Evolutionary conservation across 228 moss, liverwort and hornwort genomes (phyloP), one percentile per base, ranked within the genome.

Genomic region (Sphagnum magellanicum): DNA sequence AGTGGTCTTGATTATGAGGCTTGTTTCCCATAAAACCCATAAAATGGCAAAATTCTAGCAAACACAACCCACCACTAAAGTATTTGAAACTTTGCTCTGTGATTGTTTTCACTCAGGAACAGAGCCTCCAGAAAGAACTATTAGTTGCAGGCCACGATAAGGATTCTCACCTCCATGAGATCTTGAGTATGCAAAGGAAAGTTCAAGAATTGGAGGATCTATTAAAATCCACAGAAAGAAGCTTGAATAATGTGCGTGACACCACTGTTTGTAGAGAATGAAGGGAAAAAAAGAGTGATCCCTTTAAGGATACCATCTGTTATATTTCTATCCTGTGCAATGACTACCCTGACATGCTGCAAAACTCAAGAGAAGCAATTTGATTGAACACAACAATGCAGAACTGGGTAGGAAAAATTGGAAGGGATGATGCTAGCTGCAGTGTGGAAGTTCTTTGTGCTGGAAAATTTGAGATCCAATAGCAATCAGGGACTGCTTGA

Each of bases 401-500:
- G 59, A 11, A 2, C 11, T 15, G 15, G 11, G 11, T 59, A 11
- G 59, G 59, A 11, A 59, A 11, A 59, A 11, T 15, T 15, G 59
- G 11, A 59, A 11, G 59, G 11, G 11, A 11, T 15, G 59, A 11
- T 59, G 11, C 59, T 11, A 59, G 15, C 12, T 59, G 59, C 15
- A 11, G 11, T 59, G 6, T 60, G 6, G 47, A 52, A 47, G n/a
- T 51, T 64, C 57, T 15, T 17, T 74, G 71, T 71, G 64, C 68
- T 71, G 65, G 52, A n/a, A 50, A 68, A 64, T 64, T 17, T 77
- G 63, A 32, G 32, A 32, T 32, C 32, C 32, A 32, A 32, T 32
- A 3, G 70, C 64, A 76, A 66, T 80, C 53, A 74, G 74, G 74
- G 72, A 66, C 52, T 68, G 81, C 81, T 77, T 77, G 81, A 81